Evolutionary conservation across 306 rosid genomes (phyloP).

Genomic region (Trifolium subterraneum): DNA sequence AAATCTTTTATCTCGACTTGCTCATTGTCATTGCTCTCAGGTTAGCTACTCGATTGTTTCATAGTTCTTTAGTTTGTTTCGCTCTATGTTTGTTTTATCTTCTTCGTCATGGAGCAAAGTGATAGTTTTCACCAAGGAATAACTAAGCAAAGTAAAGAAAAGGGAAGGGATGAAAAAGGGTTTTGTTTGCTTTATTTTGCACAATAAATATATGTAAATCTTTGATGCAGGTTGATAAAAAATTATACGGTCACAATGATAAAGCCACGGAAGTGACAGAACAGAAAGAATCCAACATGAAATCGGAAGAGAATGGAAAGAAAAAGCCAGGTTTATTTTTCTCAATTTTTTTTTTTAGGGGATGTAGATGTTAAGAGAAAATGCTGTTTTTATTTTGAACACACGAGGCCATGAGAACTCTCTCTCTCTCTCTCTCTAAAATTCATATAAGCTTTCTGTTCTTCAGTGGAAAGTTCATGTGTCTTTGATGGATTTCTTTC

Average conservation of each 20-base stretch:
- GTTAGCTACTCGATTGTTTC: constrained; percentile 47
- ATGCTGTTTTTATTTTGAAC: background rate
- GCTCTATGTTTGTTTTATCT: constrained; percentile 17
- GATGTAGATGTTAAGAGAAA: background rate
- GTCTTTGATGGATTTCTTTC: constrained; percentile 6
- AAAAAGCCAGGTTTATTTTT: constrained; percentile 54
- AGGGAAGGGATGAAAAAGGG: background rate
- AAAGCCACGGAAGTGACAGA: constrained; percentile 24
- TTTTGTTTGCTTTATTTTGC: constrained; percentile 18
- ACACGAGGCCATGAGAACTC: background rate
- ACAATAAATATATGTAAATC: constrained; percentile 28
- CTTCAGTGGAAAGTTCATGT: constrained; percentile 24
- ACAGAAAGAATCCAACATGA: constrained; percentile 38
- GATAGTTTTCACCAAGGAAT: constrained; percentile 4
- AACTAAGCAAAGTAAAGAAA: constrained; percentile 2
- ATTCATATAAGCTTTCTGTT: constrained; percentile 15
- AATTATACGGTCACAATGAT: constrained; percentile 36
- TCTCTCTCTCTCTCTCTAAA: background rate
- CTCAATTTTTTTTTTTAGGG: constrained; percentile 2
- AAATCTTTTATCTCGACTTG: constrained; percentile 62
- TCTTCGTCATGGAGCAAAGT: constrained; percentile 2
- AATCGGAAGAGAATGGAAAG: constrained; percentile 48
- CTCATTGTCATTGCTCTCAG: constrained; percentile 56
- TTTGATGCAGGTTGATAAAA: constrained; percentile 62
- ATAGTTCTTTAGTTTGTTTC: background rate